Conservation (phyloP, 306 rosid genomes). For the Quercus variabilis region DNA sequence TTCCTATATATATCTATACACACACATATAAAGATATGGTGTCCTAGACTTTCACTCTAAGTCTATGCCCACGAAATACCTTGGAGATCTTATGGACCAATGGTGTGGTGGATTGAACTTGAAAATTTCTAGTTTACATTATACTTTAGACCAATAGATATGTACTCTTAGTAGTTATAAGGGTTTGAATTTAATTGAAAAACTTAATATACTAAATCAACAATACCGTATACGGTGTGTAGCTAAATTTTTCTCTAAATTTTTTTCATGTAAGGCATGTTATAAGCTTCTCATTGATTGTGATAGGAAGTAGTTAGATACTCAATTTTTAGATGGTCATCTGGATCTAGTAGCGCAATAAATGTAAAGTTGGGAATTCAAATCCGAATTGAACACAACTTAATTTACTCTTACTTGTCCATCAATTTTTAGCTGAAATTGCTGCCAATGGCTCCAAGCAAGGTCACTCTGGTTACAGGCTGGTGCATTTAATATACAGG, state of each 20-base stretch:
- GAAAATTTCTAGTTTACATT: too few species aligned
- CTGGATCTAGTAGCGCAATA: not conserved
- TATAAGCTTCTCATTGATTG: slow-evolving; percentile 17
- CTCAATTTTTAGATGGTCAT: slow-evolving; percentile 7
- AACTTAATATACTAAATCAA: too few species aligned
- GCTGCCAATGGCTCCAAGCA: not conserved
- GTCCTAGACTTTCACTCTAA: too few species aligned
- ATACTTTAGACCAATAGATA: too few species aligned
- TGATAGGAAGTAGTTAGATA: slow-evolving; percentile 17
- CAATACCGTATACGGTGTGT: too few species aligned
- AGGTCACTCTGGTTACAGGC: slow-evolving; percentile 22
- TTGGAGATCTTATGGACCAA: too few species aligned
- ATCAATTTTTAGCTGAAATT: not conserved
- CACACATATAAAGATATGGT: too few species aligned
- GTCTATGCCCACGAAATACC: too few species aligned
- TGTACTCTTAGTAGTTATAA: too few species aligned
- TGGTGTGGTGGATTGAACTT: too few species aligned
- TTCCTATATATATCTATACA: too few species aligned
- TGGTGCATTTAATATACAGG: slow-evolving; percentile 39
- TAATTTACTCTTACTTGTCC: not conserved
- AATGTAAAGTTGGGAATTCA: slow-evolving; percentile 9
- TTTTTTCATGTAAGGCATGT: slow-evolving; percentile 1
- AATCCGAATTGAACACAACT: slow-evolving; percentile 18
- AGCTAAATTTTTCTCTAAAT: not conserved
- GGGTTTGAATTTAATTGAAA: too few species aligned